These are phyloP conservation scores for Medicago arabica DNA, from an alignment of 306 rosid species.

Conservation along the genomic window DNA sequence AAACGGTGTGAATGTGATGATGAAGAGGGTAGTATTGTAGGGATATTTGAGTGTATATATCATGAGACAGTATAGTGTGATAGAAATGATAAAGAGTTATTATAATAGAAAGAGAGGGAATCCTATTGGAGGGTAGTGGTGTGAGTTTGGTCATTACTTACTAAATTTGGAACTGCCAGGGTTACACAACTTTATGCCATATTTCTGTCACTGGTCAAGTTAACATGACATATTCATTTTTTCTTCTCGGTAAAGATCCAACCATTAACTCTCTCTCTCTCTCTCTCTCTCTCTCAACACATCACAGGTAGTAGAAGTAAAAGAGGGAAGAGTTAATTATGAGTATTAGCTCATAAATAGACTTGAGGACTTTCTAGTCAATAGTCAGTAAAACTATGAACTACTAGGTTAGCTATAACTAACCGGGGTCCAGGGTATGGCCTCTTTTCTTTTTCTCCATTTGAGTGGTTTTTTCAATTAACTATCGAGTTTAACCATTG, in stretches of 20 bases:
- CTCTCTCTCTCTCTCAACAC: conserved; percentile 16
- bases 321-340: conserved; percentile 31
- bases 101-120: conserved; percentile 43
- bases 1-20: conserved; percentile 41
- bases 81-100: background rate
- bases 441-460: background rate
- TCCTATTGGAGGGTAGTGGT: conserved; percentile 56
- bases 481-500: background rate
- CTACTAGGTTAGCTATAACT: conserved; percentile 5
- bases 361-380: conserved; percentile 38
- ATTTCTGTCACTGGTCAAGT: conserved; percentile 65
- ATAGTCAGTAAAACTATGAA: conserved; percentile 25
- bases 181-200: conserved; percentile 66
- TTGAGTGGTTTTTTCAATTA: background rate
- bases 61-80: conserved; percentile 11
- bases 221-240: conserved; percentile 47
- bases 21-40: conserved; percentile 27
- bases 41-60: conserved; percentile 33
- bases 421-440: conserved; percentile 20
- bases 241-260: conserved; percentile 55
- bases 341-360: conserved; percentile 46
- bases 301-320: conserved; percentile 12
- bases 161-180: conserved; percentile 65
- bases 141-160: conserved; percentile 63
- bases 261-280: conserved; percentile 41